A percentile compares a stretch with the other conserved stretches of the same genome.
Conservation (phyloP, 345 rosid species). For the Hypericum perforatum region DNA sequence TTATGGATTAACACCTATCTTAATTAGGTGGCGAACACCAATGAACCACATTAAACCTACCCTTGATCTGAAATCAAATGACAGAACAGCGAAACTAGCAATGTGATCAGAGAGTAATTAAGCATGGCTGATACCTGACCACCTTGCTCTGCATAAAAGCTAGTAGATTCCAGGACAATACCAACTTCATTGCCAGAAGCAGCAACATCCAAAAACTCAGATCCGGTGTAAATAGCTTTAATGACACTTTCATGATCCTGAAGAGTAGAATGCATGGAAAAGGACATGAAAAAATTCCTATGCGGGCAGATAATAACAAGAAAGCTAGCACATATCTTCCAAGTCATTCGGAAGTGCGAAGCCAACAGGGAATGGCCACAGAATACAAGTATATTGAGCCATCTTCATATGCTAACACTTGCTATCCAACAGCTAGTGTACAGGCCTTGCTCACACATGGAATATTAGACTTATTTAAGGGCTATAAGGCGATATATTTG, state of each 20-base stretch:
- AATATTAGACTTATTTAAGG: too few species aligned
- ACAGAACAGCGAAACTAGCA: not conserved
- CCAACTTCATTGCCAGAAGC: constrained; percentile 49
- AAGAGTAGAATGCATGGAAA: not conserved
- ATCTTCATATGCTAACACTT: too few species aligned
- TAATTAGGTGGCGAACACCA: too few species aligned
- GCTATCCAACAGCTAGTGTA: too few species aligned
- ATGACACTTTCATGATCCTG: constrained; percentile 67
- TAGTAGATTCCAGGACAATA: constrained; percentile 62
- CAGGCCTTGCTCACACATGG: too few species aligned
- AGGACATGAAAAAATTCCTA: not conserved
- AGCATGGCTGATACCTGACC: constrained; percentile 63
- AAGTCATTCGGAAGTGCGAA: too few species aligned
- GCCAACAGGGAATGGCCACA: too few species aligned
- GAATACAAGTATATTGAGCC: too few species aligned
- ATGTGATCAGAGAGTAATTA: not conserved
- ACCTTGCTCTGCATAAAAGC: constrained; percentile 99
- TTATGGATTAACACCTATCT: too few species aligned
- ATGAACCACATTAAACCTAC: too few species aligned
- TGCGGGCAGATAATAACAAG: constrained; percentile 10
- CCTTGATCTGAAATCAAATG: too few species aligned
- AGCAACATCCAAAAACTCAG: constrained; percentile 48
- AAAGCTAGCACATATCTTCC: not conserved
- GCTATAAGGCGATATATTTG: too few species aligned
- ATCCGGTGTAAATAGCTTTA: constrained; percentile 81